phyloP scores from a whole-genome alignment of 371 early-diverging fungal species.

The Coemansia sp. region DNA sequence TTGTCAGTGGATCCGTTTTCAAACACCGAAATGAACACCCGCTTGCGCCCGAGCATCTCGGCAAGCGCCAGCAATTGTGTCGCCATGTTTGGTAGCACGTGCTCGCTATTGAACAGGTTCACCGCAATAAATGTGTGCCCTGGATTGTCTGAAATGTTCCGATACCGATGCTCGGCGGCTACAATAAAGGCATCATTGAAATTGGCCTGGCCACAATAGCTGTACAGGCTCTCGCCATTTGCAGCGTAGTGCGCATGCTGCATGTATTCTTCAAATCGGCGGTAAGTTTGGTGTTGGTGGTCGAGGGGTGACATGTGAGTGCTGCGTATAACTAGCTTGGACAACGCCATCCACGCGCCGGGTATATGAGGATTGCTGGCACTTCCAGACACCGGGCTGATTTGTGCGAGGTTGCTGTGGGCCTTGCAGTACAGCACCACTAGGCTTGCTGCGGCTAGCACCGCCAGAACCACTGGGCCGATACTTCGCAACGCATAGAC shows the following conservation, averaged over 20 bases:
- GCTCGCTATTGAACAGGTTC: constrained; percentile 52
- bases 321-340: background rate
- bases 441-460: background rate
- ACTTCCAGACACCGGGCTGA: background rate
- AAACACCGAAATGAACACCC: constrained; percentile 48
- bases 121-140: constrained; percentile 44
- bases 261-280: constrained; percentile 17
- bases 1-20: constrained; percentile 53
- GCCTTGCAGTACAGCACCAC: constrained; percentile 2
- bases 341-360: constrained; percentile 8
- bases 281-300: background rate
- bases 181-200: constrained; percentile 15
- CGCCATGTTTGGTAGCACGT: constrained; percentile 48
- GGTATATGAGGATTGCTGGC: background rate
- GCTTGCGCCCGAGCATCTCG: constrained; percentile 32
- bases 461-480: background rate
- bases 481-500: constrained; percentile 1
- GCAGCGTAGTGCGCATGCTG: constrained; percentile 9
- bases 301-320: background rate
- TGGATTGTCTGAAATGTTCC: background rate
- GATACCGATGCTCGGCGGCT: constrained; percentile 19
- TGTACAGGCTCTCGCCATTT: constrained; percentile 25
- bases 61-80: constrained; percentile 44
- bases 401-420: background rate
- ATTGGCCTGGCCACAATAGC: constrained; percentile 20